These are phyloP conservation scores for Dendrocalamus sinicus DNA, from an alignment of 176 grass and related monocot genomes.

Conservation along the genomic window DNA sequence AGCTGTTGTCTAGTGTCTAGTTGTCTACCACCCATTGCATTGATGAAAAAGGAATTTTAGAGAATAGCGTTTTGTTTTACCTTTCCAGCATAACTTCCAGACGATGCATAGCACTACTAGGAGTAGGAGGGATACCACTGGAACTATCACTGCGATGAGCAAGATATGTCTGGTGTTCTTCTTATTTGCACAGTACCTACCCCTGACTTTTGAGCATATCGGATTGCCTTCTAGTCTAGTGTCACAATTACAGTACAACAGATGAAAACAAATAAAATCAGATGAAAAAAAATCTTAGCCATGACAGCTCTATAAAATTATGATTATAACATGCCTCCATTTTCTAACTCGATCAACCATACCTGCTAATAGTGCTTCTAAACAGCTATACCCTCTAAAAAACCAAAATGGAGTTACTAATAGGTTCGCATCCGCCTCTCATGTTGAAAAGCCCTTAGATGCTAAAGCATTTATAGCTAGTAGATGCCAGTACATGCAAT, in stretches of 20 bases:
- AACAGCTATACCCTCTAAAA: neutral
- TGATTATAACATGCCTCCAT: neutral
- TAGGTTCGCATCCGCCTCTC: neutral
- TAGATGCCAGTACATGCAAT: neutral
- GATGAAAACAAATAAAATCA: neutral
- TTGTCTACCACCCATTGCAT: neutral
- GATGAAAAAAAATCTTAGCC: constrained; percentile 2
- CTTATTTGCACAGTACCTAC: neutral
- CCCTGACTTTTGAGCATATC: constrained; percentile 15
- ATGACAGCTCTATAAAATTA: neutral
- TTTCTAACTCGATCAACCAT: neutral
- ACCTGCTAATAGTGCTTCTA: neutral
- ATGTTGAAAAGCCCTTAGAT: neutral
- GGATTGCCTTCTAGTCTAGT: constrained; percentile 36
- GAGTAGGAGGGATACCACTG: constrained; percentile 18
- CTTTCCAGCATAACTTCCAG: constrained; percentile 28
- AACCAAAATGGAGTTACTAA: neutral
- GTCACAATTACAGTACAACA: neutral
- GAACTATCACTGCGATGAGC: constrained; percentile 26
- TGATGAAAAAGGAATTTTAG: neutral
- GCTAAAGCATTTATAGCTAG: constrained; percentile 3
- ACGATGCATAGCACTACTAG: constrained; percentile 8
- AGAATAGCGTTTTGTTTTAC: neutral
- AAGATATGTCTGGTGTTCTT: neutral
- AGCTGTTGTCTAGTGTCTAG: neutral